Evolutionary conservation across 2,329 filamentous ascomycete species (phyloP).

Genomic region (Fusarium nelsonii): DNA sequence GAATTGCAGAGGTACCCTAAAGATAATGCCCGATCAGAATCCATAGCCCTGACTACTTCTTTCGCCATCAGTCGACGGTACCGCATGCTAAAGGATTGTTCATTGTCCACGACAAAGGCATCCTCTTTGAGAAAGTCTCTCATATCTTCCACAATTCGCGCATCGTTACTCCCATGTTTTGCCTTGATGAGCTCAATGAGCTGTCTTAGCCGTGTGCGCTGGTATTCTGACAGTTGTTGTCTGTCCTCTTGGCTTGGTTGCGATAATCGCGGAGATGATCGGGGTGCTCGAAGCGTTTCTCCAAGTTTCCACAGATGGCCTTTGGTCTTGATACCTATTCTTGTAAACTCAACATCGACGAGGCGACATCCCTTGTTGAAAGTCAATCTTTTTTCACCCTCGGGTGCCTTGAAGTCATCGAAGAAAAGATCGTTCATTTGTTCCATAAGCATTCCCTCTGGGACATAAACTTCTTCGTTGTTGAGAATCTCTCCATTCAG

Average conservation of each 20-base stretch:
- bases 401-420: conserved; percentile 34
- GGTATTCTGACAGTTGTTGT: conserved; percentile 24
- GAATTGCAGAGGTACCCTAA: conserved; percentile 34
- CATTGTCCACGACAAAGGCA: conserved; percentile 7
- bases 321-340: conserved; percentile 34
- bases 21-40: conserved; percentile 16
- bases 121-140: conserved; percentile 26
- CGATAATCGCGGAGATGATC: conserved; percentile 15
- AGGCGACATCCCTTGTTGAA: conserved; percentile 49
- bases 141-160: conserved; percentile 1
- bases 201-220: conserved; percentile 33
- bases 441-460: conserved; percentile 10
- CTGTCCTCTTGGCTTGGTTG: conserved; percentile 20
- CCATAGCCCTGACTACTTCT: conserved; percentile 39
- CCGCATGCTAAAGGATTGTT: conserved; percentile 19
- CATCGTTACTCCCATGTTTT: not conserved
- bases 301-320: conserved; percentile 48
- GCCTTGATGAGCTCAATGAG: conserved; percentile 25
- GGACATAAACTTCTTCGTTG: conserved; percentile 41
- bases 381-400: conserved; percentile 29
- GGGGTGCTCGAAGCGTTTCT: conserved; percentile 27
- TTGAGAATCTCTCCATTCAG: conserved; percentile 52
- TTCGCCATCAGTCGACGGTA: conserved; percentile 40
- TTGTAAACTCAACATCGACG: conserved; percentile 30
- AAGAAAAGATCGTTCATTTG: conserved; percentile 37